Evolutionary conservation across 2,329 filamentous ascomycete genomes (phyloP), one percentile per base, ranked within the genome.

Genomic region (Fusarium sp.): DNA sequence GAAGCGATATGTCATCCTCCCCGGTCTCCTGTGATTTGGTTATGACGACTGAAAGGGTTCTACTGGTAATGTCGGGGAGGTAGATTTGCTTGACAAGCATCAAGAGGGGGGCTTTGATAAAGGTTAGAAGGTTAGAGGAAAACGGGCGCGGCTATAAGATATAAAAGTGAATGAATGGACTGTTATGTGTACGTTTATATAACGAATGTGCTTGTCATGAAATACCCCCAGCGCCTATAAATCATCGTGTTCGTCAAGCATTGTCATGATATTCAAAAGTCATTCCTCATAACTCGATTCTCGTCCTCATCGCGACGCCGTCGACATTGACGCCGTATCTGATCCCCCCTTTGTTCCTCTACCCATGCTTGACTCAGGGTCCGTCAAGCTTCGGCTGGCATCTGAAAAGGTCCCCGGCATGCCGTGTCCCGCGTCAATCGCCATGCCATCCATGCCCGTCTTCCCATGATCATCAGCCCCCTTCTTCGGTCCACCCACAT

Each of bases 1-100:
- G 85, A 98, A 99, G 92, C 88, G 88, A 76, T 95, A 86, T 77
- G 89, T 88, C 65, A 91, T 97, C 81, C 80, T 97, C 63, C 93
- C 96, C 3, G 92, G 92, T 3, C 82, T 97, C 55, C 86, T 90
- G 77, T 96, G 82, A 81, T 27, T 4, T 46, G 7, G 18, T 14
- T 5, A 6, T 53, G 29, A 7, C 13, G 29, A 11, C 8, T 8
- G 25, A 9, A 33, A 31, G 40, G 31, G 10, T 13, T 18, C 13
- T 23, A 29, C 20, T 4, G 18, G 20, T 4, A 31, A 31, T 33
- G 16, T 2, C 3, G 27, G 6, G 10, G 10, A 20, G 46, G 27
- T 33, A 18, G 6, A 33, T 33, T 16, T 16, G 25, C 14, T 29
- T 16, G 46, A 16, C 9, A 16, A 31, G 27, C 11, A 51, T 33